Evolutionary conservation across 164 flowering plant species (phyloP), one percentile per base, ranked within the genome.

Genomic region (Stephania japonica): DNA sequence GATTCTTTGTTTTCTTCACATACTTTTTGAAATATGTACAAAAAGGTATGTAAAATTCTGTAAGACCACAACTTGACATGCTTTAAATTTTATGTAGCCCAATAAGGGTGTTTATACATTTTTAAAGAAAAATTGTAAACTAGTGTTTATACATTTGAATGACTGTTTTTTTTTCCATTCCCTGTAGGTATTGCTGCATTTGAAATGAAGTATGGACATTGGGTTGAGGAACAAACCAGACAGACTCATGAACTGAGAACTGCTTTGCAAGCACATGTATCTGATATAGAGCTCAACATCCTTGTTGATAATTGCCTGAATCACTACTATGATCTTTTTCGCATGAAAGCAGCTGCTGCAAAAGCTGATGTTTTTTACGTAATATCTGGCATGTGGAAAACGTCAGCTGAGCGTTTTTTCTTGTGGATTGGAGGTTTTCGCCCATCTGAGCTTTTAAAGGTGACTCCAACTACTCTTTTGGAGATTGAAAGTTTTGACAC

Each of bases 371-470:
- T 92, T 21, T 92, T 91, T 83, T 92, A 85, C 72, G 70, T 94
- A 65, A 89, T 94, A 84, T 90, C 90, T 62, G 97, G 99, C 77
- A 84, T 89, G 91, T 94, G 97, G 97, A 89, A 82, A 81, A 85
- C 97, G 21, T 74, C 94, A 43, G 87, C 94, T 25, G 99, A 94
- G 68, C 86, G 97, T 1, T 86, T 90, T 80, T 94, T 94, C 82
- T 78, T 87, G 32, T 94, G 99, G 99, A 91, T 94, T 53, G 99
- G 99, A 75, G 99, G 99, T 50, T 91, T 87, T 80, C 95, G 99
- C 64, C 97, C 99, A 25, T 94, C 99, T 13, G 97, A 91, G 80
- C 86, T 94, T 76, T 83, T 94, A 70, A 89, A 90, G 95, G 99
- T 94, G 72, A 49, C 23, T 72, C 65, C 23, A 63, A 53, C 7